Conservation (phyloP, 73 alveolate species). For the Tetrahymena thermophila region DNA sequence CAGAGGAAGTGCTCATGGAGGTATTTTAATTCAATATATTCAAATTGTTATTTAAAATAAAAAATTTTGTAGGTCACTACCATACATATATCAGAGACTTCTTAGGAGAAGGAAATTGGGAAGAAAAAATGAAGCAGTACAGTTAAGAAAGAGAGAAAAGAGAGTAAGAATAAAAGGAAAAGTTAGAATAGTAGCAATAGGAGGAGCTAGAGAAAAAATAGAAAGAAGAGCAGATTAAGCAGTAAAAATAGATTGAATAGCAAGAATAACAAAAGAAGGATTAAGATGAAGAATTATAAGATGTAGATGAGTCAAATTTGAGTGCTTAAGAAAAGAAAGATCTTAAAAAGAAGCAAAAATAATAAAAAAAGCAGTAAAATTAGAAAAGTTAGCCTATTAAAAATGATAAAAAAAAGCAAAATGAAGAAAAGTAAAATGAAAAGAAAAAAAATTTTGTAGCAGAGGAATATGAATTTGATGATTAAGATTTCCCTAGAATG, state of each 20-base stretch:
- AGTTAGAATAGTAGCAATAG: slow-evolving; percentile 3
- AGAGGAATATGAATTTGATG: slow-evolving; percentile 50
- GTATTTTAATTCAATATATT: not conserved
- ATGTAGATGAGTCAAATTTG: not conserved
- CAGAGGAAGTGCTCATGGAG: slow-evolving; percentile 92
- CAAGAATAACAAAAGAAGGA: not conserved
- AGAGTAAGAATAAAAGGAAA: slow-evolving; percentile 16
- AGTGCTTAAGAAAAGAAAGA: slow-evolving; percentile 10
- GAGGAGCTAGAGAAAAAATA: slow-evolving; percentile 34
- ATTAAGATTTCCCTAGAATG: slow-evolving; percentile 81
- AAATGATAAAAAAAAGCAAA: slow-evolving; percentile 5
- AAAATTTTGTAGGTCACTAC: slow-evolving; percentile 73
- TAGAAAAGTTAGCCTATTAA: not conserved
- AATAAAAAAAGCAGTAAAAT: slow-evolving; percentile 17
- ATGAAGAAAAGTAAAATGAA: slow-evolving; percentile 35
- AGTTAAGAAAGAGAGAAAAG: slow-evolving; percentile 47
- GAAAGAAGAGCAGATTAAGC: slow-evolving; percentile 38
- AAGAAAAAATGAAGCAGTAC: slow-evolving; percentile 58
- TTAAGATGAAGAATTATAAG: not conserved
- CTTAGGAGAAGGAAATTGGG: slow-evolving; percentile 90
- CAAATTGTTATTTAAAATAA: too few relatives aligned
- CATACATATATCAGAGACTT: slow-evolving; percentile 91
- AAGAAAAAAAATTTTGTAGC: slow-evolving; percentile 40
- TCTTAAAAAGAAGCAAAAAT: slow-evolving; percentile 10
- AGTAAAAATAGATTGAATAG: slow-evolving; percentile 31